phyloP scores from a whole-genome alignment of 441 rosid genomes.

The Eruca vesicaria region DNA sequence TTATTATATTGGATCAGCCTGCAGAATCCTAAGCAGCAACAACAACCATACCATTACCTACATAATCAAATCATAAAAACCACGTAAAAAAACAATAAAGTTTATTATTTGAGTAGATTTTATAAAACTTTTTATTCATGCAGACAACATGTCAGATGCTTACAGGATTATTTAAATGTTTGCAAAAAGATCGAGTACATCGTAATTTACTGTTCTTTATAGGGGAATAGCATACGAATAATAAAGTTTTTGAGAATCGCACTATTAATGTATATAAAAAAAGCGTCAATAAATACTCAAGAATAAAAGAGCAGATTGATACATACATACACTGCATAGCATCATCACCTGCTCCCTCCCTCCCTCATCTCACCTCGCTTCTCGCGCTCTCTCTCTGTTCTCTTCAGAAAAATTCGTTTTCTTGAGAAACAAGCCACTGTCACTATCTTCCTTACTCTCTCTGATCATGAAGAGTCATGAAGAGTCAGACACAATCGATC shows the following conservation, averaged over 20 bases:
- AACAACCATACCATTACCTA: conserved; percentile 31
- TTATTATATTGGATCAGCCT: conserved; percentile 28
- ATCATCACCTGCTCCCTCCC: conserved; percentile 14
- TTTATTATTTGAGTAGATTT: neutral
- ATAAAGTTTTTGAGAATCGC: conserved; percentile 13
- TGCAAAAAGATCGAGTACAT: conserved; percentile 3
- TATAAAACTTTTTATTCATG: conserved; percentile 7
- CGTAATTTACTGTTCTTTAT: neutral
- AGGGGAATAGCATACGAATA: neutral
- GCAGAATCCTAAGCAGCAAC: conserved; percentile 32
- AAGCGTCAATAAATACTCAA: conserved; percentile 18
- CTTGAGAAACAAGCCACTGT: conserved; percentile 33
- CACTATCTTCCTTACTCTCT: conserved; percentile 13
- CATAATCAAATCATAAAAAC: neutral
- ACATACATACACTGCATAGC: conserved; percentile 27
- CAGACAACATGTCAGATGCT: conserved; percentile 27
- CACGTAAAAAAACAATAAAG: neutral
- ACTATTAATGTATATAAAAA: neutral
- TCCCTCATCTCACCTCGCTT: conserved; percentile 23
- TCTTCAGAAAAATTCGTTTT: conserved; percentile 24
- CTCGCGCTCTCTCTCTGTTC: conserved; percentile 33
- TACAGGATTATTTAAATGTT: neutral
- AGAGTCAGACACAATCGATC: no score
- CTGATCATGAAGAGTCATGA: no score
- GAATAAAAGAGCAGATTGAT: conserved; percentile 28